phyloP scores from a whole-genome alignment of 371 early-diverging fungal genomes.

The Mucor mucedo region DNA sequence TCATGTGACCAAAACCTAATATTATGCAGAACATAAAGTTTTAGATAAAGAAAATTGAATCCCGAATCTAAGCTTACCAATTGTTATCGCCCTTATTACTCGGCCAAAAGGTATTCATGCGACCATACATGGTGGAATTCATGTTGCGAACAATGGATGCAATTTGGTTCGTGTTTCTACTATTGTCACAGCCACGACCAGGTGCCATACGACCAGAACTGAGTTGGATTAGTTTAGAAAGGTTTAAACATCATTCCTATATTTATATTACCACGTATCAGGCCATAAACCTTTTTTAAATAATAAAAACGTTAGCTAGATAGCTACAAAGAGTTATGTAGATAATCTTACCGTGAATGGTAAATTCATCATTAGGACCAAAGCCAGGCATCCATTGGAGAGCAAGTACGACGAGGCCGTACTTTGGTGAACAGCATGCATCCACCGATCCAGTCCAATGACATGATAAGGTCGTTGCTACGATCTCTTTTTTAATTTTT shows the following conservation, averaged over 20 bases:
- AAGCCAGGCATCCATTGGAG: constrained; percentile 53
- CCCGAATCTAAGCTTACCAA: background rate
- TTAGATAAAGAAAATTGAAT: no score
- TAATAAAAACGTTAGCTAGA: background rate
- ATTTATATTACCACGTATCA: constrained; percentile 57
- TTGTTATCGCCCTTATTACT: constrained; percentile 65
- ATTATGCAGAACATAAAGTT: background rate
- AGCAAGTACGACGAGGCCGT: constrained; percentile 68
- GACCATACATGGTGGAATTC: constrained; percentile 47
- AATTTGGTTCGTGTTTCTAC: constrained; percentile 59
- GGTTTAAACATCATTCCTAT: no score
- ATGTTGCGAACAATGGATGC: constrained; percentile 42
- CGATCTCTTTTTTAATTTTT: no score
- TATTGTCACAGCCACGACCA: constrained; percentile 67
- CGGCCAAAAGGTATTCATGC: constrained; percentile 78
- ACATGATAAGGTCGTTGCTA: constrained; percentile 41
- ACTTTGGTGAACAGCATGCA: constrained; percentile 72
- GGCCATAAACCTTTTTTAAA: constrained; percentile 39
- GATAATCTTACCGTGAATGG: constrained; percentile 46
- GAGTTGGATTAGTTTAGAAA: no score
- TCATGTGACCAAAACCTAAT: constrained; percentile 58
- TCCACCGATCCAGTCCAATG: constrained; percentile 46
- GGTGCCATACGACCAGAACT: constrained; percentile 62
- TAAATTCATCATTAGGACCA: constrained; percentile 57
- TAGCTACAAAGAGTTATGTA: background rate